A percentile compares a stretch with the other conserved stretches of the same genome.
Evolutionary conservation across 2,329 filamentous ascomycete species (phyloP).

Genomic region (Bipolaris oryzae): DNA sequence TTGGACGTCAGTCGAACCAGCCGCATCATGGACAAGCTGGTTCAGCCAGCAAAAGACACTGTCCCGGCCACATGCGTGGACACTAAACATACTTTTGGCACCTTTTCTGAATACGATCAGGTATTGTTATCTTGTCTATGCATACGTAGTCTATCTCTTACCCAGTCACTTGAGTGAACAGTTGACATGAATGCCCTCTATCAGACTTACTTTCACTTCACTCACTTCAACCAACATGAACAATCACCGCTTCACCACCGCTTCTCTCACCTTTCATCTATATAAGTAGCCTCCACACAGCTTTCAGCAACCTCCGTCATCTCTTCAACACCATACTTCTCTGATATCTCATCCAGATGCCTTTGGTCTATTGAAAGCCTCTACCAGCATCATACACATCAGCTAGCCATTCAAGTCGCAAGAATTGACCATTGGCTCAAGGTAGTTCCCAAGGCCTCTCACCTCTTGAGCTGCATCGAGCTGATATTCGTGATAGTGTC

Average conservation of each 20-base stretch:
- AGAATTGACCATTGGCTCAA: not conserved
- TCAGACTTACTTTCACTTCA: not conserved
- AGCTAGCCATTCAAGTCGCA: not conserved
- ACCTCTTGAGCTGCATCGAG: not conserved
- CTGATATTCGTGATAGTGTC: not conserved
- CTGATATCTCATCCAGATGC: not conserved
- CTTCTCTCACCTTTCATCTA: not conserved
- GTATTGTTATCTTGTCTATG: not conserved
- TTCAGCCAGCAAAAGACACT: not conserved
- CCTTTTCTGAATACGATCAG: not conserved
- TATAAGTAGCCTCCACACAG: conserved; percentile 4
- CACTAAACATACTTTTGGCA: not conserved
- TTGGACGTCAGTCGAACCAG: not conserved
- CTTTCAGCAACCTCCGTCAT: not conserved
- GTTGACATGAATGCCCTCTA: not conserved
- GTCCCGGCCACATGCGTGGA: not conserved
- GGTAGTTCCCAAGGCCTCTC: not conserved
- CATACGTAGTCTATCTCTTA: conserved; percentile 5
- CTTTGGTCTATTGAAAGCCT: not conserved
- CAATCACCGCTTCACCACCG: not conserved
- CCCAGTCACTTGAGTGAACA: not conserved
- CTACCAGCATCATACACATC: not conserved
- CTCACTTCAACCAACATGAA: conserved; percentile 8
- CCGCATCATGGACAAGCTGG: not conserved
- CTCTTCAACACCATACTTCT: not conserved